Evolutionary conservation across 192 early-diverging fungal genomes (phyloP), one percentile per base, ranked within the genome.

Genomic region (Piromyces sp.): DNA sequence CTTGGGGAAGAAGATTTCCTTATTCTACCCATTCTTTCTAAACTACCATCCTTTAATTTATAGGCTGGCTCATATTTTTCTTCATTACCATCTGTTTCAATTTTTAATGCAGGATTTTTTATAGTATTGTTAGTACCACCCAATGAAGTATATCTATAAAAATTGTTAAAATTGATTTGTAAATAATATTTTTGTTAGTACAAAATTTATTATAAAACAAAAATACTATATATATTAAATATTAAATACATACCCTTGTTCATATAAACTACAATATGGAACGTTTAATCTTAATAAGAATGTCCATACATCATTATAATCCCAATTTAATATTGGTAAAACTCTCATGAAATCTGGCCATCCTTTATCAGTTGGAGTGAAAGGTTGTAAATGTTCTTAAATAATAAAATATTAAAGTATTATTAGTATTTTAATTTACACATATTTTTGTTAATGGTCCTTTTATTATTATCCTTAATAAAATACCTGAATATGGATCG

Each of bases 281-380:
- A 97, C 89, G 17, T 87, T 87, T 30, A 94, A 85, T 28, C 80
- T 37, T 29, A 84, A 83, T 80, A 97, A 87, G 82, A 91, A 94
- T 2, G 88, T 86, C 97, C 97, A 98, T 79, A 98, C 87, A 31
- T 94, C 88, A 30, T 89, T 87, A 82, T 96, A 97, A 22, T 86
- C 82, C 96, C 96, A 97, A 86, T 97, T 93, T 26, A 98, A 85
- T 22, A 98, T 92, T 11, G 97, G 96, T 82, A 96, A 94, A 9
- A 97, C 91, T 2, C 97, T 92, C 91, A 96, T 95, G 82, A 96
- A 90, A 68, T 87, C 83, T 30, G 97, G 97, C 96, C 97, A 98
- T 81, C 90, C 94, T n/a, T 86, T 84, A 86, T 97, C 96, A 13
- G 95, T 96, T 0, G 88, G 89, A 28, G 85, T 83, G 78, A 89